Conservation (phyloP, 176 grass and related monocot species). For the Avena eriantha region DNA sequence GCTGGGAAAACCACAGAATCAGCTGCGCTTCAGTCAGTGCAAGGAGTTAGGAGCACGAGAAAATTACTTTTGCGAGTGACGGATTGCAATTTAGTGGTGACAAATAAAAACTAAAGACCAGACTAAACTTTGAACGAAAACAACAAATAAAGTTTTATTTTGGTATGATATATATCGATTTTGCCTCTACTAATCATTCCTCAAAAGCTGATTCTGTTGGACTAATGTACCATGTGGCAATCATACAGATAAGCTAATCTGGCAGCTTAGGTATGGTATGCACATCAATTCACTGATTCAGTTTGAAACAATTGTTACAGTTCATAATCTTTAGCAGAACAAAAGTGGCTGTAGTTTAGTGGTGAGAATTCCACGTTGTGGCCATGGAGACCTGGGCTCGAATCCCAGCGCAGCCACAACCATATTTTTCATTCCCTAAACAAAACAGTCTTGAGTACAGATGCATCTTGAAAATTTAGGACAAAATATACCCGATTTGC, state of each 20-base stretch:
- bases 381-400: slow-evolving; percentile 95
- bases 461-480: background rate
- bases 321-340: background rate
- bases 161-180: slow-evolving; percentile 8
- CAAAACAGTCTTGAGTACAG: background rate
- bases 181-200: slow-evolving; percentile 19
- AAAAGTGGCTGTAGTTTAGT: slow-evolving; percentile 84
- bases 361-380: slow-evolving; percentile 96
- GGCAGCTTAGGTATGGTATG: slow-evolving; percentile 14
- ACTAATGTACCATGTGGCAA: slow-evolving; percentile 17
- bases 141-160: background rate
- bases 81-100: slow-evolving; percentile 15
- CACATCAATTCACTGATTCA: slow-evolving; percentile 12
- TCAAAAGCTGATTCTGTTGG: background rate
- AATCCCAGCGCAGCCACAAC: slow-evolving; percentile 82
- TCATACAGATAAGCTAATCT: slow-evolving; percentile 9
- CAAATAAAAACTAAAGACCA: background rate
- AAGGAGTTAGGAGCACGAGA: background rate
- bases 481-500: background rate
- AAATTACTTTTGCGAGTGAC: background rate
- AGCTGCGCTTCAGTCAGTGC: background rate
- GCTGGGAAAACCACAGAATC: background rate
- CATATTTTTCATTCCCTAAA: too few species aligned
- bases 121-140: background rate
- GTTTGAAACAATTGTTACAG: too few species aligned